A percentile compares a stretch with the other conserved stretches of the same genome.
Conservation (phyloP, 768 basidiomycete species). For the Rhodocollybia butyracea region DNA sequence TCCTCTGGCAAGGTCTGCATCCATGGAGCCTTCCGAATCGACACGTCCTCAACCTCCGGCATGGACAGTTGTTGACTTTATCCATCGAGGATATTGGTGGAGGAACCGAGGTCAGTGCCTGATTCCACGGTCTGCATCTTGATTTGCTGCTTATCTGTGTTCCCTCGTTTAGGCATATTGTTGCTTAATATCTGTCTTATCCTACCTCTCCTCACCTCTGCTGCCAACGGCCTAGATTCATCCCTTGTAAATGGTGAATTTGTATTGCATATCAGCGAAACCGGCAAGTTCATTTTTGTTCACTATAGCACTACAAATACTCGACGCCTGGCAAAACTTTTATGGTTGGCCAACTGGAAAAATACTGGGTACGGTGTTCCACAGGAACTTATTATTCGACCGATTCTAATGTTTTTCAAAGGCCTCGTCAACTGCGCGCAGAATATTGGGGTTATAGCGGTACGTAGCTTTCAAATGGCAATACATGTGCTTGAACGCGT, state of each 20-base stretch:
- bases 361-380: constrained; percentile 36
- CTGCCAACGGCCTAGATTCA: constrained; percentile 66
- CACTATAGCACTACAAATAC: constrained; percentile 58
- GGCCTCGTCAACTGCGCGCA: constrained; percentile 68
- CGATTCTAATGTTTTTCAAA: constrained; percentile 17
- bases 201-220: constrained; percentile 62
- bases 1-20: not conserved
- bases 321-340: constrained; percentile 59
- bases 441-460: constrained; percentile 47
- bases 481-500: not conserved
- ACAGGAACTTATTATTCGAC: not conserved
- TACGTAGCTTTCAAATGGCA: not conserved
- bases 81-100: constrained; percentile 62
- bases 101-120: constrained; percentile 45
- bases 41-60: constrained; percentile 31
- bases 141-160: not conserved
- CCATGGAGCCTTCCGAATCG: not conserved
- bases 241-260: constrained; percentile 54
- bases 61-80: constrained; percentile 57
- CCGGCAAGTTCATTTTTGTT: constrained; percentile 8
- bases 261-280: not conserved
- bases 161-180: constrained; percentile 38
- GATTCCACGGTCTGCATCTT: not conserved
- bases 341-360: constrained; percentile 52
- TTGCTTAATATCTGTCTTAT: constrained; percentile 55